Evolutionary conservation across 805 yeast genomes (phyloP).

Genomic region (Yarrowia deformans): DNA sequence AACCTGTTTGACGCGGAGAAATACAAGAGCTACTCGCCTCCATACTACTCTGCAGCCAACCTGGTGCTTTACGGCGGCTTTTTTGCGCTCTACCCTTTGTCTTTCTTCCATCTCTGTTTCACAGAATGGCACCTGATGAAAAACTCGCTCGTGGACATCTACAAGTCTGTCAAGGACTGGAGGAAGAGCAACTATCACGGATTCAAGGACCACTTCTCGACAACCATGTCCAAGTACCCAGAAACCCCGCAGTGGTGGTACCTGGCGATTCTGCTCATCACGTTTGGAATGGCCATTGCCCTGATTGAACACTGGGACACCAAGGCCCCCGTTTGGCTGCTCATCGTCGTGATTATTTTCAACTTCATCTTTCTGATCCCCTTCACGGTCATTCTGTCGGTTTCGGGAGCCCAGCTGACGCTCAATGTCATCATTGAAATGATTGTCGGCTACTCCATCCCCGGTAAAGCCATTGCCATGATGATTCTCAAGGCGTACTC

Average conservation of each 20-base stretch:
- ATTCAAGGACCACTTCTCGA: constrained; percentile 42
- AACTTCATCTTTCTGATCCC: constrained; percentile 66
- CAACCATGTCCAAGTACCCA: constrained; percentile 60
- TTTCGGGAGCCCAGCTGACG: constrained; percentile 63
- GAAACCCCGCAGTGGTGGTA: constrained; percentile 85
- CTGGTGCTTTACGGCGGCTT: constrained; percentile 59
- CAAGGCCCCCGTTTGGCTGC: constrained; percentile 67
- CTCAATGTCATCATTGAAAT: constrained; percentile 68
- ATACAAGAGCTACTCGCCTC: constrained; percentile 67
- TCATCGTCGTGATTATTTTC: constrained; percentile 61
- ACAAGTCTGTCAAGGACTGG: not conserved
- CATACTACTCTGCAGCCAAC: constrained; percentile 64
- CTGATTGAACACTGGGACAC: constrained; percentile 53
- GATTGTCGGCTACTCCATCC: constrained; percentile 69
- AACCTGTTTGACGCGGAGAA: constrained; percentile 54
- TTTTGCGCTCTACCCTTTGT: constrained; percentile 58
- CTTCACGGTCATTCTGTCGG: constrained; percentile 61
- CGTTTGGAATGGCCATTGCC: constrained; percentile 50
- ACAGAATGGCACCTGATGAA: constrained; percentile 40
- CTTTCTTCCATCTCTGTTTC: constrained; percentile 47
- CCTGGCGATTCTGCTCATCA: constrained; percentile 55
- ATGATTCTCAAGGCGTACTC: constrained; percentile 68
- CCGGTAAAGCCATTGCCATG: constrained; percentile 67
- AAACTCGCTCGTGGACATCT: constrained; percentile 41
- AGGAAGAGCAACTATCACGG: constrained; percentile 17